Evolutionary conservation across 1,284 basidiomycete species (phyloP), one percentile per base, ranked within the genome.

Genomic region (Irpex sp.): DNA sequence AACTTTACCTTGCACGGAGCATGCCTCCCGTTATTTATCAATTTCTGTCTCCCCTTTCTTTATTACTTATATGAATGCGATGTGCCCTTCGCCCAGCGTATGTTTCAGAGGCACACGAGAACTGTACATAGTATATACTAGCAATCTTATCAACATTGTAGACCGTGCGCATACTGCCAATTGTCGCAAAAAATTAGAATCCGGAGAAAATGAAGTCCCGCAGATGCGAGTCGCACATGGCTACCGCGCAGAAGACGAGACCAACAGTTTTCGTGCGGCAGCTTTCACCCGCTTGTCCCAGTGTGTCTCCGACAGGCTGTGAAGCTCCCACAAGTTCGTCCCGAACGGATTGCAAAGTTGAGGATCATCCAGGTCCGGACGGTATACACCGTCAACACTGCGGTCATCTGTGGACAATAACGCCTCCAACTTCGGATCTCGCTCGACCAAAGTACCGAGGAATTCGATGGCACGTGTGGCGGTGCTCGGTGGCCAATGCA

Each of bases 381-480:
- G 86, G 75, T 95, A 96, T 48, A 91, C 80, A 5, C 94, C 95
- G 74, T 94, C 89, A 62, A 83, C 84, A 54, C 86, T 85, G 64
- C 93, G 82, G 75, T 98, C 97, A 70, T 95, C 93, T 0, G 92
- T 93, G 63, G 90, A 87, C 44, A 99, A 78, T 67, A 98, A 79
- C 40, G 88, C 91, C 73, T 93, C 92, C 11, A 98, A 82, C 74
- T 88, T 89, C 15, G 88, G 79, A 69, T 98, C 92, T 70, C 88
- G 89, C 59, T 82, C 85, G 59, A 97, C 77, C 65, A 98, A 79
- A 58, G 79, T 81, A 51, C 79, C 79, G 5, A 96, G 87, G 68
- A 97, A 92, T 34, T 85, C 83, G 37, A 98, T 75, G 15, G 89
- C 79, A 52, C 89, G 87, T 56, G 89, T 76, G 19, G 87, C 85